Base-by-base conservation (phyloP, 306 rosid genomes). In the Albizia julibrissin region DNA sequence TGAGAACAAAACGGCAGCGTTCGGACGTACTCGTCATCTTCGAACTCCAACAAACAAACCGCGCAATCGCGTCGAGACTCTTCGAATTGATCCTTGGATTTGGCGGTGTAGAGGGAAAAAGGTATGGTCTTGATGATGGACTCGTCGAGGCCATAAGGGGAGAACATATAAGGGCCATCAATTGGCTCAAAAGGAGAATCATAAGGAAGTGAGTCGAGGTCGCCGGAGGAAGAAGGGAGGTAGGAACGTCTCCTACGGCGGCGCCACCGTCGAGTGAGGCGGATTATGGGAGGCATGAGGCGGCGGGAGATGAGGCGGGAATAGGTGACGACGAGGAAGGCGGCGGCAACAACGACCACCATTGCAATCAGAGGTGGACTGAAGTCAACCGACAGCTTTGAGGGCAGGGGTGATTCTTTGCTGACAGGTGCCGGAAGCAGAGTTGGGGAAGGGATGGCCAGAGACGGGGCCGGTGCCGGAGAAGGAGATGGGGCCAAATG, bases 61-160 rank as follows among this genome's bases (percentile, higher is more conserved):
- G 98, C 97, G 74, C 99, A 95, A 77, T 95, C 99, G 47, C 87
- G 94, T 64, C 82, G 85, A 0, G 89, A 85, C 16, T 86, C 87
- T 22, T 83, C 80, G 21, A 79, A 74, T 8, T 16, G 47, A 0
- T 70, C 24, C 52, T 52, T 72, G 62, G 74, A 81, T 79, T 86
- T 86, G 10, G 89, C 64, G 8, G 94, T 88, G 83, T 87, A 93
- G 24, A 95, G 84, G 1, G 91, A 88, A 27, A 91, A 89, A 0
- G 99, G 99, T n/a, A 95, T 91, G n/a, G 98, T 93, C 68, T 95
- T 95, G 76, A 95, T 95, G 8, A 91, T 88, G 6, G 95, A 88
- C 72, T 95, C 99, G 71, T 95, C 99, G 24, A 95, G 90, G 0
- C 99, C 99, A 70, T 89, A 95, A 1, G 99, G 95, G 6, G 97